A percentile compares a stretch with the other conserved stretches of the same genome.
Conservation (phyloP, 1,284 basidiomycete species). For the Trichosporon faecale region DNA sequence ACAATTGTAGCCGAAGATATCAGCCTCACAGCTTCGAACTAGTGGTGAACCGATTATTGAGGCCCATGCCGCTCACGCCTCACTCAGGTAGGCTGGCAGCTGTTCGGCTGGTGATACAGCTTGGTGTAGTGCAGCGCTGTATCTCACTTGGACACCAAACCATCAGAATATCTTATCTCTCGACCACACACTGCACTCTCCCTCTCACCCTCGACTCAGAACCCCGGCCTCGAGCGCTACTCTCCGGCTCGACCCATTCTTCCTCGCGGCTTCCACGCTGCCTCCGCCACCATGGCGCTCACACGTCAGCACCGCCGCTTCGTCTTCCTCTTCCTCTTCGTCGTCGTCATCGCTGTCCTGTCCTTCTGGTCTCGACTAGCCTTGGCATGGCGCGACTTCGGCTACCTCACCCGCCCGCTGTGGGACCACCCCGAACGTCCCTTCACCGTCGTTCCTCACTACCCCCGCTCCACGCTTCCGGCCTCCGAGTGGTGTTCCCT, state of each 20-base stretch:
- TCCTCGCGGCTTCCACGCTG: not conserved
- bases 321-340: not conserved
- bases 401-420: conserved; percentile 34
- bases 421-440: conserved; percentile 30
- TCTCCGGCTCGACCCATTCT: not conserved
- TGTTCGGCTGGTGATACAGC: too few relatives aligned
- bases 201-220: too few relatives aligned
- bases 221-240: too few relatives aligned
- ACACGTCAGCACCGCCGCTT: not conserved
- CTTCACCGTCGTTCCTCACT: conserved; percentile 30
- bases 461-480: conserved; percentile 1
- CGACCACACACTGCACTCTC: too few relatives aligned
- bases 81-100: too few relatives aligned
- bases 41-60: too few relatives aligned
- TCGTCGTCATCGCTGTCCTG: not conserved
- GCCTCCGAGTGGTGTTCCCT: conserved; percentile 26
- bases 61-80: too few relatives aligned
- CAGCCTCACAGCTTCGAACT: too few relatives aligned
- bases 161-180: too few relatives aligned
- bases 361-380: not conserved
- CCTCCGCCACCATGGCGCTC: not conserved
- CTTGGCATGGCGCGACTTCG: conserved; percentile 27
- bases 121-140: too few relatives aligned
- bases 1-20: too few relatives aligned
- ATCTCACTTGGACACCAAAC: too few relatives aligned